These are phyloP conservation scores for Oryza brachyantha DNA, from an alignment of 176 grass and related monocot genomes.

Conservation along the genomic window DNA sequence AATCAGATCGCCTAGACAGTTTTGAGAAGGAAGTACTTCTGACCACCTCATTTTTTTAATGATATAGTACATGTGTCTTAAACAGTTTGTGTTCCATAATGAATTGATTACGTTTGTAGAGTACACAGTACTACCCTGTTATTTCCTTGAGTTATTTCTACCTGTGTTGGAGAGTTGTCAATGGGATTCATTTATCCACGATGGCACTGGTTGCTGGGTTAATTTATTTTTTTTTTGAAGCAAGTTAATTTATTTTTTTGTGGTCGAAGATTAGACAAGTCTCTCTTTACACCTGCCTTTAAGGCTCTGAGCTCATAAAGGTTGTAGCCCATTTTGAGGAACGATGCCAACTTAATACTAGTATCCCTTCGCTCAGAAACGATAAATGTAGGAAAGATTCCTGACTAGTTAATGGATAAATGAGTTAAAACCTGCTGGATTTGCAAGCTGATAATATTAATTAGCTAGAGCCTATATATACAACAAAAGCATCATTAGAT, in stretches of 20 bases:
- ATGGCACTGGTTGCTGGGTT: conserved; percentile 25
- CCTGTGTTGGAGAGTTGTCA: conserved; percentile 26
- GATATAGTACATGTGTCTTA: neutral
- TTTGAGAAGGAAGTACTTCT: conserved; percentile 15
- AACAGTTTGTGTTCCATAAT: conserved; percentile 17
- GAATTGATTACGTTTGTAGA: neutral
- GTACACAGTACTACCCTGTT: neutral
- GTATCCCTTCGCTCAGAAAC: neutral
- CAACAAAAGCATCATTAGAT: neutral
- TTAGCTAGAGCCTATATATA: neutral
- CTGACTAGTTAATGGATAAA: neutral
- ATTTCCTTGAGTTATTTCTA: conserved; percentile 27
- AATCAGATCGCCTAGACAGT: neutral
- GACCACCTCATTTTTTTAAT: conserved; percentile 6
- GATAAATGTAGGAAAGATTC: conserved; percentile 41
- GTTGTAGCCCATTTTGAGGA: conserved; percentile 45
- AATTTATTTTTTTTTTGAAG: conserved; percentile 19
- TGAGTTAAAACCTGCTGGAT: neutral
- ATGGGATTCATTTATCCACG: conserved; percentile 23
- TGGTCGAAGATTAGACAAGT: conserved; percentile 41
- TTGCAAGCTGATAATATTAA: neutral
- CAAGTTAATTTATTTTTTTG: conserved; percentile 27
- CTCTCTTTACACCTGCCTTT: conserved; percentile 28
- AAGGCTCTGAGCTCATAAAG: conserved; percentile 42
- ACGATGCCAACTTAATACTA: conserved; percentile 25